These are phyloP conservation scores for Cardamine resedifolia DNA, from an alignment of 345 rosid genomes.

Conservation along the genomic window DNA sequence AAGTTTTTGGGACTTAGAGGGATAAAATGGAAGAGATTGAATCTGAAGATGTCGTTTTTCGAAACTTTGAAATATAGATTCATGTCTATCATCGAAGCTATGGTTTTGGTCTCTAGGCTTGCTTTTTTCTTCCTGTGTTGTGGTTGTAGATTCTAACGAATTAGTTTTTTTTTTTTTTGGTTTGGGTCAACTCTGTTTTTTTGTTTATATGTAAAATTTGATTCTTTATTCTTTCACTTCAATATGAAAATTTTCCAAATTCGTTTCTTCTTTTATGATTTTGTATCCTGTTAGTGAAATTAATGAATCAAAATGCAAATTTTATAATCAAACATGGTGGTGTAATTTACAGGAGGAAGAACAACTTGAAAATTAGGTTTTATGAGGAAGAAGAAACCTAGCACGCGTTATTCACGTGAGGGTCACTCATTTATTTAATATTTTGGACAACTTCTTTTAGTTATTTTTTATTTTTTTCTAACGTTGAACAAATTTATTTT, in stretches of 20 bases:
- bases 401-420: background rate
- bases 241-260: background rate
- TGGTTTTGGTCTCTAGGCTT: slow-evolving; percentile 31
- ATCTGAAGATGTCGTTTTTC: slow-evolving; percentile 35
- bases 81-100: slow-evolving; percentile 33
- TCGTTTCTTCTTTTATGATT: background rate
- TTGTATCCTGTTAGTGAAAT: background rate
- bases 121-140: slow-evolving; percentile 35
- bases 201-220: slow-evolving; percentile 5
- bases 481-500: background rate
- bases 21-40: slow-evolving; percentile 34
- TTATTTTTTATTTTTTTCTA: background rate
- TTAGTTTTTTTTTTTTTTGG: background rate
- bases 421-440: background rate
- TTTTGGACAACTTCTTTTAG: background rate
- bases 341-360: background rate
- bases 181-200: background rate
- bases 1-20: slow-evolving; percentile 28
- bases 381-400: background rate
- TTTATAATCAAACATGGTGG: background rate
- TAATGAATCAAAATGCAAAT: background rate
- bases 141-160: slow-evolving; percentile 30
- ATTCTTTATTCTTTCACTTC: background rate
- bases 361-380: background rate
- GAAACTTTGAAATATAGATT: slow-evolving; percentile 14